phyloP scores from a whole-genome alignment of 164 flowering plant genomes.

The Umbellularia californica region DNA sequence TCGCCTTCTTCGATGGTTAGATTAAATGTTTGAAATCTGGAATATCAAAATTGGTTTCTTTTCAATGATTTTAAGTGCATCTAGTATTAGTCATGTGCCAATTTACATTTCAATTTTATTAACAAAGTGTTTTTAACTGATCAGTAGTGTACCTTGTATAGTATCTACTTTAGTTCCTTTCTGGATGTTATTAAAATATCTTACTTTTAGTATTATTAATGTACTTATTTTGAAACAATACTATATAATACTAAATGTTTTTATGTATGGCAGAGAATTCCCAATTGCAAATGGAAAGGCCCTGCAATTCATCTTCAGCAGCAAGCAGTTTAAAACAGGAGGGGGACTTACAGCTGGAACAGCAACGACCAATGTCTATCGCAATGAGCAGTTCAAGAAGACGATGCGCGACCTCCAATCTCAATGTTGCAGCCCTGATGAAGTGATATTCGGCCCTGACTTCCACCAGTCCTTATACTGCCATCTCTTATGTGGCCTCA shows the following conservation, averaged over 20 bases:
- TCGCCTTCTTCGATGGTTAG: too few species aligned
- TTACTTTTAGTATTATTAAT: background rate
- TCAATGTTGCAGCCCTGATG: constrained; percentile 78
- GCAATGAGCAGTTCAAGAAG: constrained; percentile 44
- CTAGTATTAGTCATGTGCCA: too few species aligned
- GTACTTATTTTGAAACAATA: background rate
- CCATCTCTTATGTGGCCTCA: constrained; percentile 83
- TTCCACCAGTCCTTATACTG: constrained; percentile 78
- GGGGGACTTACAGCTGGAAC: constrained; percentile 77
- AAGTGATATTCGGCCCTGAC: constrained; percentile 84
- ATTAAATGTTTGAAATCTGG: too few species aligned
- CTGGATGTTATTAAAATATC: background rate
- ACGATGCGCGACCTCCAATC: constrained; percentile 59
- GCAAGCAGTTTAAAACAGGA: constrained; percentile 72
- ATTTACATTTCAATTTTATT: too few species aligned
- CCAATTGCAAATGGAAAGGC: constrained; percentile 77
- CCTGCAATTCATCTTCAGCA: constrained; percentile 69
- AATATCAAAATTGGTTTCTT: too few species aligned
- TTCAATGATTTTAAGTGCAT: too few species aligned
- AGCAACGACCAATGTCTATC: constrained; percentile 79
- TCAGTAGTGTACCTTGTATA: too few species aligned
- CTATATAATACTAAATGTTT: background rate
- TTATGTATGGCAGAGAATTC: constrained; percentile 50
- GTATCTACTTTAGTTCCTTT: background rate
- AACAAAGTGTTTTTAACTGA: too few species aligned